Conservation (phyloP, 2,329 filamentous ascomycete genomes). For the Pleomassaria siparia region DNA sequence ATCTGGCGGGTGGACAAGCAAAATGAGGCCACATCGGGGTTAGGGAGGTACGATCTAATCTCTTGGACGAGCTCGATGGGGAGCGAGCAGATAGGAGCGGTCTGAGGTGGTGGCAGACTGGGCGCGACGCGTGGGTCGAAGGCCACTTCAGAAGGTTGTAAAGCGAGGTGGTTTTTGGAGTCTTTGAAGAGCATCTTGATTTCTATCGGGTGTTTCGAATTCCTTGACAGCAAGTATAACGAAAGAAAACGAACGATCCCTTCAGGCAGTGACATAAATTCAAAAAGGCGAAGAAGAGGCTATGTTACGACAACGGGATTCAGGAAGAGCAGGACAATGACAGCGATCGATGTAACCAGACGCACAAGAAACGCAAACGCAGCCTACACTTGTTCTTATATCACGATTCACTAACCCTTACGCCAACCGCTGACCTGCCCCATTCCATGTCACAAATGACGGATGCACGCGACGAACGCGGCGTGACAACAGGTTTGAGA, state of each 20-base stretch:
- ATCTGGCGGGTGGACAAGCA: conserved; percentile 28
- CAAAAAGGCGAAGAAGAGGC: no score
- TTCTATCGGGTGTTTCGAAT: neutral
- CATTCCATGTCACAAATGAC: neutral
- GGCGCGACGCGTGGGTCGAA: neutral
- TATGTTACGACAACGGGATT: no score
- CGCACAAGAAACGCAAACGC: no score
- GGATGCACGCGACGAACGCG: neutral
- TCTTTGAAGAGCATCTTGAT: neutral
- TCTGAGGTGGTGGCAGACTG: conserved; percentile 11
- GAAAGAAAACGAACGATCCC: no score
- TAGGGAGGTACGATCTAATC: conserved; percentile 27
- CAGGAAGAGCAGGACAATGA: no score
- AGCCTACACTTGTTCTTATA: neutral
- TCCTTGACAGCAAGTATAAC: neutral
- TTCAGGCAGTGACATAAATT: no score
- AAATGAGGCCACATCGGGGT: conserved; percentile 25
- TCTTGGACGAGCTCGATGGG: conserved; percentile 35
- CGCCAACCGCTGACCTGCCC: neutral
- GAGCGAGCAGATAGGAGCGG: conserved; percentile 11
- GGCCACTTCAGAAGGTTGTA: neutral
- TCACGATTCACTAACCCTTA: no score
- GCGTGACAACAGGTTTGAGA: neutral
- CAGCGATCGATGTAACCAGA: no score
- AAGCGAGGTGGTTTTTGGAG: neutral